A percentile compares a stretch with the other conserved stretches of the same genome.
phyloP scores from a whole-genome alignment of 1,284 basidiomycete genomes.

The Clitocybe nebularis region DNA sequence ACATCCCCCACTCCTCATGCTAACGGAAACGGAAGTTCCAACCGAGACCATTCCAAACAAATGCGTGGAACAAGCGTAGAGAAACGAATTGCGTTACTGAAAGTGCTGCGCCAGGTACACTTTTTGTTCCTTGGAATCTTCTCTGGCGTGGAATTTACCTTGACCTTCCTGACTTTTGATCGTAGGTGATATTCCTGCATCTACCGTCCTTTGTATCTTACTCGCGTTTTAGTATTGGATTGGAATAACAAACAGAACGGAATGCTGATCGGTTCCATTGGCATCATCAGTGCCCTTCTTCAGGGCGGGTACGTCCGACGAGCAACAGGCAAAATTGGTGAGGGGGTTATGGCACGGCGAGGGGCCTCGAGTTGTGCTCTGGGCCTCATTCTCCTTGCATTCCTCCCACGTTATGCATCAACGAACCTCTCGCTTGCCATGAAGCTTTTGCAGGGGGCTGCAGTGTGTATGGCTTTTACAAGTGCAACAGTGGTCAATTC shows the following conservation, averaged over 20 bases:
- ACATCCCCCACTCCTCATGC: conserved; percentile 12
- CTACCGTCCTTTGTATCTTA: conserved; percentile 5
- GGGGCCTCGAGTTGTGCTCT: conserved; percentile 71
- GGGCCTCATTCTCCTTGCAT: conserved; percentile 65
- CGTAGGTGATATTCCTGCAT: conserved; percentile 40
- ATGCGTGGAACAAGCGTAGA: conserved; percentile 35
- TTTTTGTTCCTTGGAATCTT: conserved; percentile 84
- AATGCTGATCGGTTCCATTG: conserved; percentile 81
- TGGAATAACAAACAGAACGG: conserved; percentile 91
- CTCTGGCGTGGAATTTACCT: conserved; percentile 89
- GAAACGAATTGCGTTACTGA: conserved; percentile 49
- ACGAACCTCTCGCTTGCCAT: conserved; percentile 44
- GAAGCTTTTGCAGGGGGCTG: conserved; percentile 67
- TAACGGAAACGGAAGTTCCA: conserved; percentile 6
- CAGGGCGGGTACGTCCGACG: conserved; percentile 91
- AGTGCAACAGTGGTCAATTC: conserved; percentile 90
- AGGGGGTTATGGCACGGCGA: conserved; percentile 73
- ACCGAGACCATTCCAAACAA: conserved; percentile 15
- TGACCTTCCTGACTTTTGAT: conserved; percentile 88
- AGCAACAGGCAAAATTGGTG: conserved; percentile 64
- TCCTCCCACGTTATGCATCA: conserved; percentile 56
- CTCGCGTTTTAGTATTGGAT: conserved; percentile 58
- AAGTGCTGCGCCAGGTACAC: conserved; percentile 62
- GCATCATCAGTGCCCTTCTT: conserved; percentile 79
- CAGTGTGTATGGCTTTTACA: conserved; percentile 83